These are phyloP conservation scores for Cyclotella atomus DNA, from an alignment of 108 stramenopile species.

Conservation along the genomic window DNA sequence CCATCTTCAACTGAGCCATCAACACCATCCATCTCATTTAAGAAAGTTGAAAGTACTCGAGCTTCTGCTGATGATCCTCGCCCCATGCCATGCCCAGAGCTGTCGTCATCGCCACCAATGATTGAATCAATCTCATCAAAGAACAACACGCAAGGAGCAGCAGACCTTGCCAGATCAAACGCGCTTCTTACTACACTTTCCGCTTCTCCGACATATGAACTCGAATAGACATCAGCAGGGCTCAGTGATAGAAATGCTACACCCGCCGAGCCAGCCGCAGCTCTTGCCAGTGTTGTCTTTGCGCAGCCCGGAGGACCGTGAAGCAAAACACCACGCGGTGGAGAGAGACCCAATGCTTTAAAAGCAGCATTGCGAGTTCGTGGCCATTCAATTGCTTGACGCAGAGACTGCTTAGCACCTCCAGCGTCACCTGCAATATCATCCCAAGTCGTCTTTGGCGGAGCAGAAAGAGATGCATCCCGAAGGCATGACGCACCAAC, in stretches of 20 bases:
- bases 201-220: constrained; percentile 97
- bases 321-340: constrained; percentile 87
- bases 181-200: constrained; percentile 94
- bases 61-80: constrained; percentile 84
- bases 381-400: constrained; percentile 87
- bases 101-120: constrained; percentile 52
- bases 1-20: constrained; percentile 79
- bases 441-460: constrained; percentile 79
- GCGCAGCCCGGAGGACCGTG: constrained; percentile 98
- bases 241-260: constrained; percentile 94
- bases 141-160: constrained; percentile 96
- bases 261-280: constrained; percentile 91
- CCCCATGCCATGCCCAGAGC: constrained; percentile 55
- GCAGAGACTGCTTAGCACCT: constrained; percentile 81
- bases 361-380: constrained; percentile 59
- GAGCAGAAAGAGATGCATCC: constrained; percentile 68
- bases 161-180: constrained; percentile 91
- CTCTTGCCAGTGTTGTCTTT: constrained; percentile 96
- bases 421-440: constrained; percentile 86
- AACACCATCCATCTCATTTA: constrained; percentile 99
- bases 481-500: constrained; percentile 69
- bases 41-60: constrained; percentile 91
- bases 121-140: constrained; percentile 99
- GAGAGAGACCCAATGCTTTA: constrained; percentile 56
- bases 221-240: constrained; percentile 94